These are phyloP conservation scores for Arachis hypogaea DNA, from an alignment of 306 rosid species.

Conservation along the genomic window DNA sequence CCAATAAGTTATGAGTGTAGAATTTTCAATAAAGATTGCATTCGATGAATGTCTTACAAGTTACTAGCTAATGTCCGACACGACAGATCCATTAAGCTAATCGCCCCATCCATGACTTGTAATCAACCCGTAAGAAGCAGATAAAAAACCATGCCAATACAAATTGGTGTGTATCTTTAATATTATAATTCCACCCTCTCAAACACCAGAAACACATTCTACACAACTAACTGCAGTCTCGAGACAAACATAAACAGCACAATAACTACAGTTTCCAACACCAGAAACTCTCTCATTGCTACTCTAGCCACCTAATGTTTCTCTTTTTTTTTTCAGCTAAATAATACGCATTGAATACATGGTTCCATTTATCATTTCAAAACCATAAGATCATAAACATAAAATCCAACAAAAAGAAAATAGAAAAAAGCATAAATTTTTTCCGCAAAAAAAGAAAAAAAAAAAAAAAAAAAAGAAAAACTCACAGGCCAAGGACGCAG, in stretches of 20 bases:
- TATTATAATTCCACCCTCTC: constrained; percentile 7
- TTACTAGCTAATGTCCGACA: neutral
- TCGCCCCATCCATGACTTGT: too few species aligned
- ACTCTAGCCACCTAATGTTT: neutral
- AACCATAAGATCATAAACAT: neutral
- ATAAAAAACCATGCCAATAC: neutral
- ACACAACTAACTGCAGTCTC: neutral
- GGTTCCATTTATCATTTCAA: neutral
- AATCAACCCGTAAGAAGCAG: too few species aligned
- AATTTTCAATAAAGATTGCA: neutral
- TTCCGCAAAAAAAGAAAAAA: too few species aligned
- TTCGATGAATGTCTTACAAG: neutral
- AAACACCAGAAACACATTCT: neutral
- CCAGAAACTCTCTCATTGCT: constrained; percentile 7
- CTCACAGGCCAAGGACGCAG: constrained; percentile 88
- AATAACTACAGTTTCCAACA: neutral
- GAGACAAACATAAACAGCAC: neutral
- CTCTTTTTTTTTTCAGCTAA: neutral
- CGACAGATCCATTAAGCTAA: too few species aligned
- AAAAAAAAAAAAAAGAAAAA: neutral
- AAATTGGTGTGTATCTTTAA: neutral
- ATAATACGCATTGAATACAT: neutral
- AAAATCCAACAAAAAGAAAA: neutral
- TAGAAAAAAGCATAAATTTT: neutral
- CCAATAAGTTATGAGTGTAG: neutral